phyloP scores from a whole-genome alignment of 306 rosid species.

The Ochetophila trinervis region DNA sequence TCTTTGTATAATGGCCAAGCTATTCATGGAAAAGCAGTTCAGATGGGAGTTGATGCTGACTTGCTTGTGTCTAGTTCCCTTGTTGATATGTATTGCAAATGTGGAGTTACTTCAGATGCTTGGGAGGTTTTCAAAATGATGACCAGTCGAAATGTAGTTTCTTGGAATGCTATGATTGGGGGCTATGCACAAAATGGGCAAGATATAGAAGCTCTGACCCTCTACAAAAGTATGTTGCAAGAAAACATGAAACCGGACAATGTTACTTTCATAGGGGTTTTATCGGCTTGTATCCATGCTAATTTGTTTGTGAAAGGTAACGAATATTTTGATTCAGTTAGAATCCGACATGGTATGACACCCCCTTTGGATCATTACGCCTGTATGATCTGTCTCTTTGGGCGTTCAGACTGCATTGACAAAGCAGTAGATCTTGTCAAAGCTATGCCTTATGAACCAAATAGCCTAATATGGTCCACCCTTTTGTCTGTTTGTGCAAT shows the following conservation, averaged over 20 bases:
- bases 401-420: constrained; percentile 21
- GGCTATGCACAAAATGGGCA: constrained; percentile 37
- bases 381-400: constrained; percentile 33
- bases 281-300: constrained; percentile 37
- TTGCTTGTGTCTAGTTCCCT: constrained; percentile 33
- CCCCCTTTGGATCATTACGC: constrained; percentile 38
- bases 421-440: constrained; percentile 28
- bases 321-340: constrained; percentile 25
- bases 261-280: constrained; percentile 32
- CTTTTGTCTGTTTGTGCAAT: constrained; percentile 25
- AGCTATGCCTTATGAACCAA: constrained; percentile 33
- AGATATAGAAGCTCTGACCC: constrained; percentile 23
- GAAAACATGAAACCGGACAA: constrained; percentile 25
- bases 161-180: constrained; percentile 36
- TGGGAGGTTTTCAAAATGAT: constrained; percentile 20
- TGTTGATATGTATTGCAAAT: constrained; percentile 35
- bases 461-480: constrained; percentile 31
- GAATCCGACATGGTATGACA: constrained; percentile 16
- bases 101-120: constrained; percentile 31
- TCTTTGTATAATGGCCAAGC: constrained; percentile 24
- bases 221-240: constrained; percentile 29
- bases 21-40: constrained; percentile 34
- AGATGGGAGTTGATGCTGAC: constrained; percentile 22
- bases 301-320: constrained; percentile 26
- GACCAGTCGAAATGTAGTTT: constrained; percentile 28